Conservation (phyloP, 495 filamentous ascomycete species). For the Tuber indicum region DNA sequence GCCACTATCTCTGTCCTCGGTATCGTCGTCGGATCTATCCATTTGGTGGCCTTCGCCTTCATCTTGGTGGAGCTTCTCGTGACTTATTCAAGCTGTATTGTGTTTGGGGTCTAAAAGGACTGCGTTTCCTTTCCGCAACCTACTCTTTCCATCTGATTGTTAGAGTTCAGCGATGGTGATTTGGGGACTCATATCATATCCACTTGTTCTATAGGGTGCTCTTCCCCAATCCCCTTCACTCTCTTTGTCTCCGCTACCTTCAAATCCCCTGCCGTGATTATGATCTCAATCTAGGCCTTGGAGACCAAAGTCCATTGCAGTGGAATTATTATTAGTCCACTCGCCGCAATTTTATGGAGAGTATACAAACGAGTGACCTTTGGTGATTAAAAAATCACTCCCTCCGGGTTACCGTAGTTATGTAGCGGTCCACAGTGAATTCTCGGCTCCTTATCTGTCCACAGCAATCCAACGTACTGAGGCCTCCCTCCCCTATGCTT, state of each 20-base stretch:
- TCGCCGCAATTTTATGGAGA: too few species aligned
- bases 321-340: too few species aligned
- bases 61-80: slow-evolving; percentile 55
- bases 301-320: slow-evolving; percentile 68
- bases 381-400: too few species aligned
- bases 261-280: background rate
- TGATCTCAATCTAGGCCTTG: slow-evolving; percentile 57
- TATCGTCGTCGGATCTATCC: too few species aligned
- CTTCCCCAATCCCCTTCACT: background rate
- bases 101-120: slow-evolving; percentile 73
- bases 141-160: slow-evolving; percentile 61
- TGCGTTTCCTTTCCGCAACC: slow-evolving; percentile 65
- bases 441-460: too few species aligned
- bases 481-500: too few species aligned
- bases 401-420: too few species aligned
- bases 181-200: slow-evolving; percentile 48
- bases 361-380: too few species aligned
- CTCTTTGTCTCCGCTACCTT: slow-evolving; percentile 52
- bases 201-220: slow-evolving; percentile 60
- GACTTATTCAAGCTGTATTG: slow-evolving; percentile 64
- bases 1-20: slow-evolving; percentile 40
- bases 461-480: too few species aligned
- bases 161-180: slow-evolving; percentile 16
- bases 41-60: slow-evolving; percentile 30
- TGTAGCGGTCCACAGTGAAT: too few species aligned